These are phyloP conservation scores for Lentinus brumalis DNA, from an alignment of 768 basidiomycete genomes.

Conservation along the genomic window DNA sequence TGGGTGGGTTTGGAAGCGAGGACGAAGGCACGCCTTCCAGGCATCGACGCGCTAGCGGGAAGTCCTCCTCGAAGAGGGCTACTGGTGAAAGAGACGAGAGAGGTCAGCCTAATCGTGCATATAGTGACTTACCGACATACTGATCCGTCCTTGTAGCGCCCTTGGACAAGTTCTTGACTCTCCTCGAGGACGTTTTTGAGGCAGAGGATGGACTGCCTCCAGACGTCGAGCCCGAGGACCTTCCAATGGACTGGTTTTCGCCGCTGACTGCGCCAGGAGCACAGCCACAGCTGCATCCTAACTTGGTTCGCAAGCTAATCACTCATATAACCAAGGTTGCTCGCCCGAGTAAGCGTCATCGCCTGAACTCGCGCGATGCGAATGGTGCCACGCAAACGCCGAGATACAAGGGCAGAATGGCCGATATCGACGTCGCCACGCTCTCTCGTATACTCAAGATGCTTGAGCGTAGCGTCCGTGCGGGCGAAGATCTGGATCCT, in stretches of 20 bases:
- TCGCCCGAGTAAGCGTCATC: slow-evolving; percentile 66
- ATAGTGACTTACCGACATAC: slow-evolving; percentile 8
- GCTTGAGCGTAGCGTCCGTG: slow-evolving; percentile 76
- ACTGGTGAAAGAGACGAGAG: slow-evolving; percentile 79
- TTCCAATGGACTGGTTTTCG: slow-evolving; percentile 68
- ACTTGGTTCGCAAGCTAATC: slow-evolving; percentile 65
- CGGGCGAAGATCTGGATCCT: slow-evolving; percentile 75
- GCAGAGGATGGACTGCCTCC: slow-evolving; percentile 72
- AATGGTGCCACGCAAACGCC: slow-evolving; percentile 43
- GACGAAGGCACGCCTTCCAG: slow-evolving; percentile 36
- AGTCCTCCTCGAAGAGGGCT: slow-evolving; percentile 52
- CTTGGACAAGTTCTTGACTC: slow-evolving; percentile 71
- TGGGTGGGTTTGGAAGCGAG: slow-evolving; percentile 62
- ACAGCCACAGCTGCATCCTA: slow-evolving; percentile 60
- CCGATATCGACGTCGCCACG: slow-evolving; percentile 63
- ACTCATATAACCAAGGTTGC: slow-evolving; percentile 69
- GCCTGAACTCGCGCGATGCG: slow-evolving; percentile 46
- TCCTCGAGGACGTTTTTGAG: slow-evolving; percentile 85
- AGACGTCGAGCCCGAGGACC: slow-evolving; percentile 50
- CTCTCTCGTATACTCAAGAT: slow-evolving; percentile 73
- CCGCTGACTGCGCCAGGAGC: slow-evolving; percentile 56
- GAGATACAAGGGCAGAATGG: slow-evolving; percentile 56
- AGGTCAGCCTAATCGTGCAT: slow-evolving; percentile 41
- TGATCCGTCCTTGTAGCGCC: slow-evolving; percentile 44
- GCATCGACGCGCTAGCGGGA: slow-evolving; percentile 21